These are phyloP conservation scores for Garcileccinum viscosum DNA, from an alignment of 1,284 basidiomycete species.

Conservation along the genomic window DNA sequence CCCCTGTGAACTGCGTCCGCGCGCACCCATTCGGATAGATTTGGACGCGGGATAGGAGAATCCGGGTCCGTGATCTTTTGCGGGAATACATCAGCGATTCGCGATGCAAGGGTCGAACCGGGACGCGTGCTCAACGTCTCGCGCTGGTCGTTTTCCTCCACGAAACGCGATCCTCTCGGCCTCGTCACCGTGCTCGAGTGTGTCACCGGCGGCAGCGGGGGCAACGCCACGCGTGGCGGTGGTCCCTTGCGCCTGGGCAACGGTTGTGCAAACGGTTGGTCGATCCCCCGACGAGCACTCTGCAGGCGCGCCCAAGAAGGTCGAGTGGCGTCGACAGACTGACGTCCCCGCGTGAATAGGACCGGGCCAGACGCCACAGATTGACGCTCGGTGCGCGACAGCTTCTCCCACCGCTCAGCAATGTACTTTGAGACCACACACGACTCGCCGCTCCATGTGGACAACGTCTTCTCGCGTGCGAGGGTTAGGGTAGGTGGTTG, in stretches of 20 bases:
- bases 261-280: conserved; percentile 44
- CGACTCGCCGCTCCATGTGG: conserved; percentile 17
- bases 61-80: conserved; percentile 53
- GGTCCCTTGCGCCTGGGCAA: conserved; percentile 13
- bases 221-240: conserved; percentile 2
- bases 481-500: conserved; percentile 11
- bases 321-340: conserved; percentile 27
- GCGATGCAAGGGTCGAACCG: conserved; percentile 8
- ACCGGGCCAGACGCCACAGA: conserved; percentile 20
- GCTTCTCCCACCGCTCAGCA: conserved; percentile 38
- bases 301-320: conserved; percentile 55
- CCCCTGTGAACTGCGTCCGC: conserved; percentile 46
- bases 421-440: conserved; percentile 38
- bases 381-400: conserved; percentile 28
- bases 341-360: conserved; percentile 26
- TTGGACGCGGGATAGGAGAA: conserved; percentile 58
- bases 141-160: neutral
- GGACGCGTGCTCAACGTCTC: conserved; percentile 6
- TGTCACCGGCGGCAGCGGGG: conserved; percentile 27
- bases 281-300: conserved; percentile 57
- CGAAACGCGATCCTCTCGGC: conserved; percentile 6
- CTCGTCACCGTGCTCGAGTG: conserved; percentile 8
- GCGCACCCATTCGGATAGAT: conserved; percentile 60
- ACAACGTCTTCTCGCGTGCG: conserved; percentile 10
- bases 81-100: conserved; percentile 43